These are phyloP conservation scores for Phialemoniopsis sp. DNA, from an alignment of 2,329 filamentous ascomycete genomes.

Conservation along the genomic window DNA sequence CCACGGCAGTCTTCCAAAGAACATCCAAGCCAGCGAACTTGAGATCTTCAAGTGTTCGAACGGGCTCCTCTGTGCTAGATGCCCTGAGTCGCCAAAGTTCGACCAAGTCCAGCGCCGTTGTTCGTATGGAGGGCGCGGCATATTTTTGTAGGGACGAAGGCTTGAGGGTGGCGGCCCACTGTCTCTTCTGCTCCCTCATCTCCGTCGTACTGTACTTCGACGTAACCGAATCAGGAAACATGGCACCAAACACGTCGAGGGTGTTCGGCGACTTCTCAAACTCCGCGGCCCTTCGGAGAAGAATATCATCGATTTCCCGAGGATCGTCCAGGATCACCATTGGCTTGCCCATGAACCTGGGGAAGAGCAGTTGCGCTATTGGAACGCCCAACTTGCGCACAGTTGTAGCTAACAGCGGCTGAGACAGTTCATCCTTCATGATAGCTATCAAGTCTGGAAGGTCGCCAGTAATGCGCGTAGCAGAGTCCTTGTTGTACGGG, in stretches of 20 bases:
- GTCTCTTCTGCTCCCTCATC: conserved; percentile 18
- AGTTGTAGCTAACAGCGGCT: no score
- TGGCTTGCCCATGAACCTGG: conserved; percentile 11
- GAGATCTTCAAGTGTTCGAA: no score
- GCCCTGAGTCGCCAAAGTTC: conserved; percentile 20
- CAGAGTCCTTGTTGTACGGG: no score
- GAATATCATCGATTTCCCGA: conserved; percentile 21
- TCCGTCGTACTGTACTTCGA: conserved; percentile 17
- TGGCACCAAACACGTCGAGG: conserved; percentile 13
- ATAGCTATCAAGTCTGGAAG: no score
- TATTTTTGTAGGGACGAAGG: conserved; percentile 19
- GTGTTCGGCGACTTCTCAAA: conserved; percentile 21
- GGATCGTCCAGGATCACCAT: conserved; percentile 19
- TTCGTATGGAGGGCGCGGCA: conserved; percentile 19
- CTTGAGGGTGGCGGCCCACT: conserved; percentile 22
- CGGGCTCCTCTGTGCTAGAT: conserved; percentile 4
- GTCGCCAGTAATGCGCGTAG: no score
- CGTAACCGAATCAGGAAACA: conserved; percentile 20
- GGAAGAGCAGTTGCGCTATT: conserved; percentile 18
- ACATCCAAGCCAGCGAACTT: conserved; percentile 27
- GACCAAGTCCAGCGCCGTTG: conserved; percentile 14
- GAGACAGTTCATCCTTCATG: no score
- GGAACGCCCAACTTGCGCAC: no score
- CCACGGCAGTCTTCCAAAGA: conserved; percentile 30
- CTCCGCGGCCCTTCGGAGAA: conserved; percentile 17